Conservation (phyloP, 192 early-diverging fungal species). For the Linnemannia exigua region DNA sequence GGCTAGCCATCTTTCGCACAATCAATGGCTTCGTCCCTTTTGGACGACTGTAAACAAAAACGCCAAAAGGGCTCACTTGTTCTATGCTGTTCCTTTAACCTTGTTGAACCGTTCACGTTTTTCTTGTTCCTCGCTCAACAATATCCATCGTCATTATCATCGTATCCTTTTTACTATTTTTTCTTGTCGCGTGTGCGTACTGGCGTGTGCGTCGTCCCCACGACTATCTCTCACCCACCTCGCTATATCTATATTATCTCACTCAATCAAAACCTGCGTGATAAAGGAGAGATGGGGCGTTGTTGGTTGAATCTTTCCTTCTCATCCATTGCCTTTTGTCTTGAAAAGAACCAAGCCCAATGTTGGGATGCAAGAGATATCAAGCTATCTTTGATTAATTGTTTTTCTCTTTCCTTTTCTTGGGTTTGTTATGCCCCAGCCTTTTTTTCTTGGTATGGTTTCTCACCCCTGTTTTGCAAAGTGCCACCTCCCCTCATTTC, state of each 20-base stretch:
- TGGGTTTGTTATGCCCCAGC: too few relatives aligned
- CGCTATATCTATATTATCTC: too few relatives aligned
- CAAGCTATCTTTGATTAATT: not conserved
- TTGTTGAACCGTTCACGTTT: not conserved
- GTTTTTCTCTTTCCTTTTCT: not conserved
- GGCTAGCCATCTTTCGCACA: not conserved
- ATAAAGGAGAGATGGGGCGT: too few relatives aligned
- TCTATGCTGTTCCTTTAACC: not conserved
- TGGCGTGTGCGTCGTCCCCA: not conserved
- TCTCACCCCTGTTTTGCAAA: not conserved
- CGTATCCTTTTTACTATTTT: too few relatives aligned
- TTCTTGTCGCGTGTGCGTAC: not conserved
- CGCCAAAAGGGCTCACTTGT: not conserved
- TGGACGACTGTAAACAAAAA: not conserved
- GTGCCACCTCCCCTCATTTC: not conserved
- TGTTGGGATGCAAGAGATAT: not conserved
- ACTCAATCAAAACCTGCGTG: too few relatives aligned
- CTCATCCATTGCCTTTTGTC: not conserved
- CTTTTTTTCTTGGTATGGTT: not conserved
- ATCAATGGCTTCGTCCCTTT: too few relatives aligned
- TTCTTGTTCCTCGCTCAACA: not conserved
- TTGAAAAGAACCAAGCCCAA: not conserved
- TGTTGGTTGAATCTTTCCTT: too few relatives aligned
- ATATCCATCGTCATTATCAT: too few relatives aligned
- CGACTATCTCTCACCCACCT: not conserved